phyloP scores from a whole-genome alignment of 495 filamentous ascomycete genomes.

The Bombardia bombarda region DNA sequence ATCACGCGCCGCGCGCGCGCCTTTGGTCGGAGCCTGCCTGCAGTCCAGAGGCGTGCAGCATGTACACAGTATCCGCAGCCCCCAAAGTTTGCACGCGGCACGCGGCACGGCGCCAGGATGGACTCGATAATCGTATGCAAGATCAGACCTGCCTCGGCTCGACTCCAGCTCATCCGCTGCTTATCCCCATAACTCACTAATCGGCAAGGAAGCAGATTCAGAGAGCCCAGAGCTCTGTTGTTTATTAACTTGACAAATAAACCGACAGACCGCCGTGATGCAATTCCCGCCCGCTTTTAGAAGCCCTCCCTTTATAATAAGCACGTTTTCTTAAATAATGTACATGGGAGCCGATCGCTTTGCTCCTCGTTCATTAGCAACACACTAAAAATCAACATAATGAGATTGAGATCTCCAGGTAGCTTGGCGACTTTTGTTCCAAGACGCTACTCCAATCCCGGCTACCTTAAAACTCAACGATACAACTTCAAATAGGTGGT shows the following conservation, averaged over 20 bases:
- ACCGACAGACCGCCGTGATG: conserved; percentile 12
- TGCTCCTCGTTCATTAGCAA: conserved; percentile 11
- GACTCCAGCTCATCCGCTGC: too few relatives aligned
- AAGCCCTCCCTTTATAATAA: conserved; percentile 15
- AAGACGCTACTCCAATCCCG: conserved; percentile 1
- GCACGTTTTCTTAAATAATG: conserved; percentile 16
- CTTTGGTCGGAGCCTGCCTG: too few relatives aligned
- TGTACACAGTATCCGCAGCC: too few relatives aligned
- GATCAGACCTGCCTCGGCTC: too few relatives aligned
- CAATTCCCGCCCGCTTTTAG: conserved; percentile 13
- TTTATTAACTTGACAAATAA: conserved; percentile 4
- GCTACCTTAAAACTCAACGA: not conserved
- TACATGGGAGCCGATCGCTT: conserved; percentile 17
- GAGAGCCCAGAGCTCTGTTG: not conserved
- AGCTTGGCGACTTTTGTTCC: conserved; percentile 1
- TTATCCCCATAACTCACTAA: too few relatives aligned
- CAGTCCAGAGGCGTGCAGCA: too few relatives aligned
- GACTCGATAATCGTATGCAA: too few relatives aligned
- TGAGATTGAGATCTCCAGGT: conserved; percentile 1
- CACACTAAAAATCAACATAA: conserved; percentile 18
- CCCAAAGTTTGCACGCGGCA: too few relatives aligned
- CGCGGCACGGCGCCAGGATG: too few relatives aligned
- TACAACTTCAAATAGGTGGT: not conserved
- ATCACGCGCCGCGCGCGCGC: too few relatives aligned
- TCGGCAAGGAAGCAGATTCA: too few relatives aligned